These are phyloP conservation scores for Wickerhamiella allomyrinae DNA, from an alignment of 805 yeast genomes.

Conservation along the genomic window DNA sequence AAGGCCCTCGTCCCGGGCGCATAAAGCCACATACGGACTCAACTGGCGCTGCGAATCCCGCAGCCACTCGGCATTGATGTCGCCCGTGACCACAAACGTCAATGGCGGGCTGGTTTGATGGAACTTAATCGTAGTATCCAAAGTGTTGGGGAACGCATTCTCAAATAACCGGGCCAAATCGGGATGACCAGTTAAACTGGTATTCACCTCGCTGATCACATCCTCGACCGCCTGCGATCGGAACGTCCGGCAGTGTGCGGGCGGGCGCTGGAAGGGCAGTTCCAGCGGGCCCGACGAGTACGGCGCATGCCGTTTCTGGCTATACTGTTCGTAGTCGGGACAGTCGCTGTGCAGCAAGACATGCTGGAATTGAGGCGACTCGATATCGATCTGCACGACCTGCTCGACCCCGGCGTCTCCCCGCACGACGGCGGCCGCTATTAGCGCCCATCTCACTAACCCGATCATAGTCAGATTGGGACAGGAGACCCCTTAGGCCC, in stretches of 20 bases:
- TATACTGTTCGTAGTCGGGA: constrained; percentile 49
- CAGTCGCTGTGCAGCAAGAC: constrained; percentile 28
- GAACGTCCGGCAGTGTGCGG: constrained; percentile 59
- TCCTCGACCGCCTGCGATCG: constrained; percentile 45
- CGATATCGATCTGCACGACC: neutral
- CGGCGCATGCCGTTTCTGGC: constrained; percentile 42
- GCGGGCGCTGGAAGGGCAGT: constrained; percentile 68
- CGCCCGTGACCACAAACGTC: constrained; percentile 79
- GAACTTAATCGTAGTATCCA: constrained; percentile 78
- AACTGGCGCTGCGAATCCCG: constrained; percentile 77
- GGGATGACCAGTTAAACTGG: constrained; percentile 29
- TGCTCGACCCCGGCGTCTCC: neutral
- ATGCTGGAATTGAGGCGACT: neutral
- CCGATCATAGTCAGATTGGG: neutral
- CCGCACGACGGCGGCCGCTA: neutral
- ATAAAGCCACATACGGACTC: constrained; percentile 54
- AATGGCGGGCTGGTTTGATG: constrained; percentile 35
- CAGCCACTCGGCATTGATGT: constrained; percentile 87
- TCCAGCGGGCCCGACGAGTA: constrained; percentile 38
- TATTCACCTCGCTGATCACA: constrained; percentile 38
- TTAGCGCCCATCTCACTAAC: neutral
- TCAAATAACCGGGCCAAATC: constrained; percentile 67
- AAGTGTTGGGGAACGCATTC: constrained; percentile 73
- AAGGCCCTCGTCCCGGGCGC: constrained; percentile 37
- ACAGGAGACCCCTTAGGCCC: no score